These are phyloP conservation scores for Candida gorgasii DNA, from an alignment of 805 yeast genomes.

Conservation along the genomic window DNA sequence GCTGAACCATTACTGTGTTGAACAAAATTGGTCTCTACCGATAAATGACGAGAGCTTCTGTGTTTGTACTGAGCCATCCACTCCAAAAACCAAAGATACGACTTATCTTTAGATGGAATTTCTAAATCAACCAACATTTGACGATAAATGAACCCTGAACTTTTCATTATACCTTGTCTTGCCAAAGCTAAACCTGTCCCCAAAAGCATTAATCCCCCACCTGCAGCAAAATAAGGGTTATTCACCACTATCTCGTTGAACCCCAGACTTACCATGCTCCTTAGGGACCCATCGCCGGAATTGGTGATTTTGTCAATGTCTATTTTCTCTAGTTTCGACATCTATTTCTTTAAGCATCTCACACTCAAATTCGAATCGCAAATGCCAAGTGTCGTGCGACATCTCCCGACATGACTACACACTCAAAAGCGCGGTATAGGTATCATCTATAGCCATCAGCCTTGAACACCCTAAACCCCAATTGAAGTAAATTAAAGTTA, in stretches of 20 bases:
- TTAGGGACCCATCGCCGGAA: conserved; percentile 38
- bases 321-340: conserved; percentile 15
- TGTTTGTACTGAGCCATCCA: conserved; percentile 90
- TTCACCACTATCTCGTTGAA: conserved; percentile 57
- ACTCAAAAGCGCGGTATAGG: too few species aligned
- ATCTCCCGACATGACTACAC: too few species aligned
- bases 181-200: conserved; percentile 88
- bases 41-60: conserved; percentile 76
- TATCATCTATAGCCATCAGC: not conserved
- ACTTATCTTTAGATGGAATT: conserved; percentile 88
- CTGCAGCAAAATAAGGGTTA: conserved; percentile 98
- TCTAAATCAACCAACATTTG: conserved; percentile 89
- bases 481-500: too few species aligned
- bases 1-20: conserved; percentile 95
- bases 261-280: conserved; percentile 31
- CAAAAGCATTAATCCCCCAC: conserved; percentile 93
- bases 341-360: not conserved
- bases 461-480: not conserved
- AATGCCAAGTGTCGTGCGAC: not conserved
- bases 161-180: conserved; percentile 63
- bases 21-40: conserved; percentile 82
- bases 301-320: conserved; percentile 37
- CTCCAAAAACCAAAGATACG: conserved; percentile 91
- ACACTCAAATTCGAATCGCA: not conserved
- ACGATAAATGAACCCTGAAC: conserved; percentile 70